Evolutionary conservation across 345 rosid species (phyloP), one percentile per base, ranked within the genome.

Genomic region (Aegle marmelos): DNA sequence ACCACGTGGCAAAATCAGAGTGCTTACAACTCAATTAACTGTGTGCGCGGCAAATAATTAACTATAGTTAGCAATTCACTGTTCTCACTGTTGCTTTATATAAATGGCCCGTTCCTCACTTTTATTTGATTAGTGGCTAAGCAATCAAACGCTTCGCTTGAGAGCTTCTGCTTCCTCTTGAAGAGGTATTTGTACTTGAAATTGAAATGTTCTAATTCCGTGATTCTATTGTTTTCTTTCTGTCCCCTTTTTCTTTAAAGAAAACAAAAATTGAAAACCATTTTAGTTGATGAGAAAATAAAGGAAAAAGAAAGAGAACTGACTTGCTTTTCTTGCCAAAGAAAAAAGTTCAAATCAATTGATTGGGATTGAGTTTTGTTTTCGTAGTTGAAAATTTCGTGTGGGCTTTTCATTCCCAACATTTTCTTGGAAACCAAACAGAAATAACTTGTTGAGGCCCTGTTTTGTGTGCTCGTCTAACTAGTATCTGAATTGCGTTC

Each of bases 21-120:
- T 72, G 41, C 28, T 6, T 13, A 13, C n/a, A 16, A 9, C 19
- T 48, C 19, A 48, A n/a, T 45, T 74, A 63, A 75, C 48, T 30
- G 48, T 33, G 71, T 65, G 72, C 72, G 63, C 19, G 45, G 70
- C 33, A n/a, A 75, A 31, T 10, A 30, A 65, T 65, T 75, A 75
- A 75, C 78, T 34, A 50, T 65, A 24, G 78, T 75, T 75, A 75
- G 24, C 34, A 14, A n/a, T 22, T 10, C 28, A 36, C 36, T 14
- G 0, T 5, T 21, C 24, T 19, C 36, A 28, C 25, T 0, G 8
- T 19, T 9, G 0, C 2, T 1, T 9, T 48, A 4, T n/a, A 9
- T 75, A 75, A 50, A 63, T 61, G 28, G 21, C 56, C 6, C 19
- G 21, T 16, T 50, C 16, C 1, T 21, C 0, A 16, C 7, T 4